Evolutionary conservation across 805 yeast species (phyloP).

Genomic region (Candida hispaniensis): DNA sequence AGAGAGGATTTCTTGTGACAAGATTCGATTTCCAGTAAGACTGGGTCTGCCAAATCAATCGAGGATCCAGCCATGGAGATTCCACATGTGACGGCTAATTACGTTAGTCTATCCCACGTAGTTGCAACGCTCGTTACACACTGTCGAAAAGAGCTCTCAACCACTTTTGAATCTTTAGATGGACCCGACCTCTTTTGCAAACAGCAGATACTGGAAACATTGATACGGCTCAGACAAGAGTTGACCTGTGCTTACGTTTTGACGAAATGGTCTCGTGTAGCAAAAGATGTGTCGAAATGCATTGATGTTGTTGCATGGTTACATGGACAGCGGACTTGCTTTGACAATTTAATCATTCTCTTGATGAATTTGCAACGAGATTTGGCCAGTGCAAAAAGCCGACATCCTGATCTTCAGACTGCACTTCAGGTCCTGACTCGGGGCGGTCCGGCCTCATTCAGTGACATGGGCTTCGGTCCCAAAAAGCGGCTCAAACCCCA

Average conservation of each 20-base stretch:
- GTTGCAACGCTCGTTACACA: conserved; percentile 49
- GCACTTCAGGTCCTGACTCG: conserved; percentile 72
- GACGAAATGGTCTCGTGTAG: conserved; percentile 75
- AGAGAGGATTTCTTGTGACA: too few relatives aligned
- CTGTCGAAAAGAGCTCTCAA: conserved; percentile 52
- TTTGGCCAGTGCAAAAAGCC: conserved; percentile 79
- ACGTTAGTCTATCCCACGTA: conserved; percentile 51
- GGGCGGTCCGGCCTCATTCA: conserved; percentile 64
- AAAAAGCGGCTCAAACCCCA: conserved; percentile 41
- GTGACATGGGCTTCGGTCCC: conserved; percentile 36
- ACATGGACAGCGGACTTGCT: conserved; percentile 63
- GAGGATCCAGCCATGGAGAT: conserved; percentile 30
- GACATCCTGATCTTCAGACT: conserved; percentile 82
- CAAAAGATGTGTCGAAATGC: conserved; percentile 58
- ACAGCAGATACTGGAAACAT: conserved; percentile 51
- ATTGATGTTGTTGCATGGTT: conserved; percentile 87
- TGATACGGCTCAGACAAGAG: conserved; percentile 69
- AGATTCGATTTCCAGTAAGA: too few relatives aligned
- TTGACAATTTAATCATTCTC: conserved; percentile 50
- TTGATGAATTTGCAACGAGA: conserved; percentile 58
- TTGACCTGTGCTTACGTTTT: conserved; percentile 76
- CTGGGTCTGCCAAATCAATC: too few relatives aligned
- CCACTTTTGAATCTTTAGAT: conserved; percentile 51
- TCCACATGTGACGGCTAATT: conserved; percentile 65
- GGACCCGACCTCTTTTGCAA: conserved; percentile 58